Base-by-base conservation (phyloP, 345 rosid species). In the Salix exigua region DNA sequence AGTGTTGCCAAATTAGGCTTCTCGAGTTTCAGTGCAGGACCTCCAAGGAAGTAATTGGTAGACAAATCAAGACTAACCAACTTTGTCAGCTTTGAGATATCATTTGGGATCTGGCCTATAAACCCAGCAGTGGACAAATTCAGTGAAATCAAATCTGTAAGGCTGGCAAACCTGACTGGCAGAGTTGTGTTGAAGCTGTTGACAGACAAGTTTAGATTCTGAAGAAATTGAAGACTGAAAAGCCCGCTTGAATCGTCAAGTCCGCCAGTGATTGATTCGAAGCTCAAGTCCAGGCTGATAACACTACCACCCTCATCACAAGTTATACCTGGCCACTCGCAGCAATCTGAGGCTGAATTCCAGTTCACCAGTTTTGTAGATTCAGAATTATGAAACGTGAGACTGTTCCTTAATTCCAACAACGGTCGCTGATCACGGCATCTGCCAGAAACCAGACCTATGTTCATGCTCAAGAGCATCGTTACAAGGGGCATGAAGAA, bases 31-130 rank as follows among this genome's bases (percentile, higher is more conserved):
- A 83, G 67, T 1, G 72, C 9, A 44, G 2, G 0, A 11, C 0
- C 0, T 26, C 50, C 78, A 18, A 31, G 25, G 28, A 18, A 40
- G 8, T 6, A 40, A 18, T 5, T 0, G 17, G 21, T 0, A 18
- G 93, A 87, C 14, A 89, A 78, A 79, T 88, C 91, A 28, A 89
- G 87, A 40, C 55, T 79, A 4, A 82, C 85, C 81, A 90, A 73
- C 63, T 50, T 81, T 19, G 70, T 68, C 88, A 90, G 0, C 14
- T 35, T 4, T 16, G 89, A 85, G 62, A 89, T 68, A 18, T 13
- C 75, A 35, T 9, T 3, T 0, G 90, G 89, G 61, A 89, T 37
- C 62, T 84, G 88, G 5, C 87, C 88, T 2, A 4, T 16, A 23
- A 86, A 80, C 33, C 87, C 86, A 48, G 87, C 78, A 44, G 73